Evolutionary conservation across 2,329 filamentous ascomycete species (phyloP), one percentile per base, ranked within the genome.

Genomic region (Fusarium cicatricum): DNA sequence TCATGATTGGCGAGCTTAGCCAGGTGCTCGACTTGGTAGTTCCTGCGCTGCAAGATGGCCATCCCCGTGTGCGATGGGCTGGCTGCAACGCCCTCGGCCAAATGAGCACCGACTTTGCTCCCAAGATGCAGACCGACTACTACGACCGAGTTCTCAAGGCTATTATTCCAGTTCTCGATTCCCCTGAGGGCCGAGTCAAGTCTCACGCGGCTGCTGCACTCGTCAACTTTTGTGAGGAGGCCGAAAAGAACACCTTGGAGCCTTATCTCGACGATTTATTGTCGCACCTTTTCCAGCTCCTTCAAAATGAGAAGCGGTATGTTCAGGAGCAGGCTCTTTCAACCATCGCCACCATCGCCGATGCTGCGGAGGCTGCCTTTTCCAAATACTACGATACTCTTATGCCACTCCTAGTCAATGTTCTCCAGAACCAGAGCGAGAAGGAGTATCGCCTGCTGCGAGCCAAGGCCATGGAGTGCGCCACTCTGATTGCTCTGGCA

Each of bases 71-170:
- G 50, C 89, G 94, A 69, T 99, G 96, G 88, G 95, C 95, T 46
- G 95, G 93, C 29, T 99, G 95, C 80, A 98, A 99, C 72, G 95
- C 95, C 36, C 84, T 99, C n/a, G 95, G 95, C 23, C 95, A 99
- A 76, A 99, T 99, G 95, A 98, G 94, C 79, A 99, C 95, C 28
- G 95, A 99, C 72, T 99, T 99, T 74, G 94, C 96, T 11, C 93
- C 93, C 11, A 96, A 90, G 11, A 98, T 99, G 94, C 95, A 99
- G 76, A 90, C 91, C 65, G 95, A 97, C 69, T 96, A 96, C 75
- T 95, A 97, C 74, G 86, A 91, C 62, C 83, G 88, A 38, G 91
- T 99, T 14, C 83, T 99, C 45, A 91, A 88, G 66, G 92, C 92
- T 65, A 95, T 99, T 50, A 92, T 99, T 48, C 93, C 94, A 1